Conservation (phyloP, 805 yeast species). For the Metschnikowia similis region DNA sequence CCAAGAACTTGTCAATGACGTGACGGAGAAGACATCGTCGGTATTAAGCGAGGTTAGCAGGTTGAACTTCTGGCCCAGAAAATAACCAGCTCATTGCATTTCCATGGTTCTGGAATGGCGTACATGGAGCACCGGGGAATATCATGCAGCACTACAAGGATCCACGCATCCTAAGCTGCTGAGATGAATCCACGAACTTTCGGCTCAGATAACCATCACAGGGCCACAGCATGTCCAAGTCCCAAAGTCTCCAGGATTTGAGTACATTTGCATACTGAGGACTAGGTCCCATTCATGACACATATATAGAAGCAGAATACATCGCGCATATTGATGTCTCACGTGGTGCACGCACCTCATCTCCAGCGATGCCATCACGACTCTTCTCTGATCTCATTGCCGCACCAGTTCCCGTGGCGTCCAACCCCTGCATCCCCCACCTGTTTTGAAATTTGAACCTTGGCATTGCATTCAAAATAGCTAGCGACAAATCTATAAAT, state of each 20-base stretch:
- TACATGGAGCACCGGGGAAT: neutral
- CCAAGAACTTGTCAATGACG: slow-evolving; percentile 15
- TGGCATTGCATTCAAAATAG: neutral
- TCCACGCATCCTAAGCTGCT: neutral
- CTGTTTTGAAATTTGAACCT: neutral
- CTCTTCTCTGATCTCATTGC: neutral
- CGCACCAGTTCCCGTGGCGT: neutral
- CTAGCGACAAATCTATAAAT: neutral
- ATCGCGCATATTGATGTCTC: slow-evolving; percentile 2
- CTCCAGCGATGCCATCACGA: neutral
- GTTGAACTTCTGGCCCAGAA: slow-evolving; percentile 16
- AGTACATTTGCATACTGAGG: slow-evolving; percentile 2
- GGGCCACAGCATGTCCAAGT: neutral
- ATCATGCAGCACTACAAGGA: neutral
- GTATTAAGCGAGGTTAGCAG: slow-evolving; percentile 18
- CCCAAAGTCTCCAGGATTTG: neutral
- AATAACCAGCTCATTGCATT: neutral
- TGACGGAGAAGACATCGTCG: slow-evolving; percentile 14
- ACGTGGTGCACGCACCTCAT: slow-evolving; percentile 5
- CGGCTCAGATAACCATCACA: neutral
- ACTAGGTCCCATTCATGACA: neutral
- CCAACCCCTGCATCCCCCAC: neutral
- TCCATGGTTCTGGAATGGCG: neutral
- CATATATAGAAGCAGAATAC: slow-evolving; percentile 1
- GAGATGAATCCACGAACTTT: neutral